Percentiles rank a stretch among this genome's conserved stretches.
Evolutionary conservation across 2,329 filamentous ascomycete species (phyloP).

Genomic region (Fusarium sp.): DNA sequence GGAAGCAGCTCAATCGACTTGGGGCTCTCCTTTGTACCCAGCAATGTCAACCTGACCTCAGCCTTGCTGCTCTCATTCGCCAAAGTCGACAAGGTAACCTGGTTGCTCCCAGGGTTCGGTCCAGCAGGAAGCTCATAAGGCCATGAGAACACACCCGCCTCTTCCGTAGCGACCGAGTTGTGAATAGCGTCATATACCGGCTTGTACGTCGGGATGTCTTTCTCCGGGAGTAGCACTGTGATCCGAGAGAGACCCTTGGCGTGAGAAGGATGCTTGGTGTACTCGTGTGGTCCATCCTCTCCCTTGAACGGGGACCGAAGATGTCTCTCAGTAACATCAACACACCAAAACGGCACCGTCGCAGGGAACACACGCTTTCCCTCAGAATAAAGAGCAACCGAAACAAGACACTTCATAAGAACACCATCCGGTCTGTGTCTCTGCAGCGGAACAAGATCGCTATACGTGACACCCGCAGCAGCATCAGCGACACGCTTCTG

Average conservation of each 20-base stretch:
- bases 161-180: background rate
- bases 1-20: constrained; percentile 38
- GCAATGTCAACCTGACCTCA: constrained; percentile 35
- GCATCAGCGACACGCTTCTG: constrained; percentile 51
- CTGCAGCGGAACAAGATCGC: constrained; percentile 62
- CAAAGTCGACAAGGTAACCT: constrained; percentile 22
- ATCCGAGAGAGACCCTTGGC: constrained; percentile 63
- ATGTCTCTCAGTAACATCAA: constrained; percentile 69
- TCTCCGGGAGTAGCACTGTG: constrained; percentile 48
- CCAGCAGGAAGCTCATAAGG: constrained; percentile 34
- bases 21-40: constrained; percentile 40
- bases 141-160: constrained; percentile 25
- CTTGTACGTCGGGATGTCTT: constrained; percentile 29
- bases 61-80: constrained; percentile 2
- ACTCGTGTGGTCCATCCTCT: constrained; percentile 20
- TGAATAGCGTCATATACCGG: constrained; percentile 47
- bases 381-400: constrained; percentile 51
- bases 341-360: constrained; percentile 72
- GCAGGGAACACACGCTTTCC: constrained; percentile 55
- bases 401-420: constrained; percentile 70
- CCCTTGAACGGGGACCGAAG: constrained; percentile 63
- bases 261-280: constrained; percentile 61
- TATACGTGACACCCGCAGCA: constrained; percentile 56
- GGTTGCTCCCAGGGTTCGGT: constrained; percentile 19
- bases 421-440: constrained; percentile 66